Conservation (phyloP, 345 rosid genomes). For the Ceriops zippeliana region DNA sequence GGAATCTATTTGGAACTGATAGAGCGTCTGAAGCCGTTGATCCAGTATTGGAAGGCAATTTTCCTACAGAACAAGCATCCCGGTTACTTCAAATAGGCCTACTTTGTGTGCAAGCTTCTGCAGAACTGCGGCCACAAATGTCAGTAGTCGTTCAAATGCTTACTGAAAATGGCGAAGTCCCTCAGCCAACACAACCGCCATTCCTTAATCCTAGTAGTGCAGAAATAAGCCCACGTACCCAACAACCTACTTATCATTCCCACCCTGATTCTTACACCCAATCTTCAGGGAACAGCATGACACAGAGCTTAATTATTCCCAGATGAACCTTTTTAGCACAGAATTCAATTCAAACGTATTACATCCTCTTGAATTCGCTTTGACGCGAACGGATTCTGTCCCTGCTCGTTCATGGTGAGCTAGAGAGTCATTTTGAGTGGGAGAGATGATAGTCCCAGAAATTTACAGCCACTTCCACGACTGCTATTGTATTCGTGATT, state of each 20-base stretch:
- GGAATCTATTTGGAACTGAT: slow-evolving; percentile 47
- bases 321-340: slow-evolving; percentile 33
- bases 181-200: slow-evolving; percentile 72
- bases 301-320: slow-evolving; percentile 48
- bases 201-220: slow-evolving; percentile 42
- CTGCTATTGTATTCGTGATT: no score
- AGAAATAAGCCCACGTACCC: slow-evolving; percentile 22
- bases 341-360: not conserved
- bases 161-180: slow-evolving; percentile 41
- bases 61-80: slow-evolving; percentile 43
- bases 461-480: no score
- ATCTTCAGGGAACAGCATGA: slow-evolving; percentile 42
- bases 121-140: slow-evolving; percentile 80
- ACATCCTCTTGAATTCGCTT: not conserved
- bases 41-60: slow-evolving; percentile 44
- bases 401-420: not conserved
- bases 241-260: slow-evolving; percentile 17
- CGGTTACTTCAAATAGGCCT: slow-evolving; percentile 61
- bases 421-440: no score
- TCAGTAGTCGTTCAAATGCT: slow-evolving; percentile 69
- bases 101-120: slow-evolving; percentile 80
- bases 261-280: slow-evolving; percentile 38
- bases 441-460: no score
- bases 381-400: not conserved
- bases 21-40: slow-evolving; percentile 58